Conservation (phyloP, 1,139 yeast species). For the Lodderomyces pseudojiufengensis region DNA sequence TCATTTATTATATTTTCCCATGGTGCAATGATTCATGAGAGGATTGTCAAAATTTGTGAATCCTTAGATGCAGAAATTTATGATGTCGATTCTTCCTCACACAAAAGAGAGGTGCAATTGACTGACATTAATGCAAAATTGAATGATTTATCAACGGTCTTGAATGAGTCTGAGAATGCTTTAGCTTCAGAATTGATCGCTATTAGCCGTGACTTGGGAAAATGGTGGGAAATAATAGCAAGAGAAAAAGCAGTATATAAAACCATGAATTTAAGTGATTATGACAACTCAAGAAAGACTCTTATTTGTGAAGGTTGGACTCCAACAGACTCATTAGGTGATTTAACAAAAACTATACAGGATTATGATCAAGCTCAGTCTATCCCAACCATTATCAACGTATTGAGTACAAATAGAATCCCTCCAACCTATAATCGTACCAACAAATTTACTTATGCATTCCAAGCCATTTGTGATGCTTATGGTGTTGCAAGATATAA, state of each 20-base stretch:
- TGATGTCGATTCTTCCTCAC: constrained; percentile 29
- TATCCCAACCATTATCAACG: constrained; percentile 67
- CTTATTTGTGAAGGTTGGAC: constrained; percentile 80
- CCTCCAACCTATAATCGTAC: constrained; percentile 81
- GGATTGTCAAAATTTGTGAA: constrained; percentile 43
- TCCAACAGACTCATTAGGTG: constrained; percentile 54
- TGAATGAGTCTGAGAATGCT: constrained; percentile 52
- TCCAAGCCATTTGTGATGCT: constrained; percentile 75
- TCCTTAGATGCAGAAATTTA: constrained; percentile 45
- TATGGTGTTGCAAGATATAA: constrained; percentile 75
- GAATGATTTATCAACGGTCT: constrained; percentile 56
- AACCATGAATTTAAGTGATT: constrained; percentile 64
- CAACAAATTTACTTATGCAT: constrained; percentile 72
- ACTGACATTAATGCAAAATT: constrained; percentile 52
- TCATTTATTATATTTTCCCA: constrained; percentile 46
- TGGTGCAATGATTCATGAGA: constrained; percentile 38
- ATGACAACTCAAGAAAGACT: constrained; percentile 60
- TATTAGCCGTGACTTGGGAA: constrained; percentile 65
- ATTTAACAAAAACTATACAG: constrained; percentile 34
- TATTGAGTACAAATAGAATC: constrained; percentile 59
- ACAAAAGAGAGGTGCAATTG: constrained; percentile 46
- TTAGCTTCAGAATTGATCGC: constrained; percentile 68
- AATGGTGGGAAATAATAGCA: constrained; percentile 67
- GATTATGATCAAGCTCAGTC: constrained; percentile 32
- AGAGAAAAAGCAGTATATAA: constrained; percentile 69